phyloP scores from a whole-genome alignment of 805 yeast species.

The Wickerhamiella parazyma region DNA sequence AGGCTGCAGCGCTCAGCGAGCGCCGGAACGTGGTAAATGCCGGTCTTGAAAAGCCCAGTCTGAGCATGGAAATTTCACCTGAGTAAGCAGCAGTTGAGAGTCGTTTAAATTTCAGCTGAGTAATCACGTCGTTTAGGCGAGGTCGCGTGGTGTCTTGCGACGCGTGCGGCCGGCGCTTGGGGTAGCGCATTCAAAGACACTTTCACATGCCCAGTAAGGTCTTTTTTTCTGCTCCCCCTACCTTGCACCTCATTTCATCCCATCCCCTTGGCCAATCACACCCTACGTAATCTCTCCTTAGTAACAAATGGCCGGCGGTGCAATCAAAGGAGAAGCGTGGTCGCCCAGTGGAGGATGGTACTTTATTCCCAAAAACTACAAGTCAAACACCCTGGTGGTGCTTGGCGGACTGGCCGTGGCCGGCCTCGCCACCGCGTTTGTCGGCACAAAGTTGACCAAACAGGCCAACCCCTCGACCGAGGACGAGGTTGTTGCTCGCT shows the following conservation, averaged over 20 bases:
- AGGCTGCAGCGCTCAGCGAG: slow-evolving; percentile 9
- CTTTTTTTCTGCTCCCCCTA: too few relatives aligned
- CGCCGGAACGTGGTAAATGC: background rate
- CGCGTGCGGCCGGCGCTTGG: too few relatives aligned
- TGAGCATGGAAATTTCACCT: background rate
- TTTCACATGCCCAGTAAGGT: too few relatives aligned
- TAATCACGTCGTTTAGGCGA: too few relatives aligned
- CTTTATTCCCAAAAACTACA: slow-evolving; percentile 39
- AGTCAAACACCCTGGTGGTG: slow-evolving; percentile 31
- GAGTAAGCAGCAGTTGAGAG: background rate
- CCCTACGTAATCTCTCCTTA: background rate
- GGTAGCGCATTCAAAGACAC: too few relatives aligned
- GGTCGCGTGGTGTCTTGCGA: too few relatives aligned
- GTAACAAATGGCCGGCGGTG: slow-evolving; percentile 19
- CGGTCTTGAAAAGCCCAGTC: background rate
- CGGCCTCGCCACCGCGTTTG: slow-evolving; percentile 25
- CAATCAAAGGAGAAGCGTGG: slow-evolving; percentile 24
- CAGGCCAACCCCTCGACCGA: slow-evolving; percentile 29
- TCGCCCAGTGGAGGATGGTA: slow-evolving; percentile 47
- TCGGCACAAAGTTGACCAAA: slow-evolving; percentile 29
- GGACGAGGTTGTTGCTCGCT: slow-evolving; percentile 30
- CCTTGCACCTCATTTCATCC: too few relatives aligned
- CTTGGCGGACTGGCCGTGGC: slow-evolving; percentile 29
- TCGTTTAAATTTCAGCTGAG: too few relatives aligned
- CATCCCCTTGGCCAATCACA: too few relatives aligned